Base-by-base conservation (phyloP, 2,329 filamentous ascomycete species). In the Claviceps lovelessii region DNA sequence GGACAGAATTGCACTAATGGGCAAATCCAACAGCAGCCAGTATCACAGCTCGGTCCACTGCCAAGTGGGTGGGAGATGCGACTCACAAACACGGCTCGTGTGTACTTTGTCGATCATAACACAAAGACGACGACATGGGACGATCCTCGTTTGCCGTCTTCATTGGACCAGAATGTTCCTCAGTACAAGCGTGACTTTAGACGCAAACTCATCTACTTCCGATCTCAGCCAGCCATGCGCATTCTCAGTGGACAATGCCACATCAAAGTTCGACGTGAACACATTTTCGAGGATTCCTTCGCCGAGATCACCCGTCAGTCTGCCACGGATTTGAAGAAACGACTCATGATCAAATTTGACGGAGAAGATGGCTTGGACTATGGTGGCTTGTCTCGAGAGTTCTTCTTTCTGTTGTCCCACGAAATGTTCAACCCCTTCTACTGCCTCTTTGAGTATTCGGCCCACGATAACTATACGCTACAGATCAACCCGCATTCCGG, bases 361-460 rank as follows among this genome's bases (percentile, higher is more conserved):
- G 93, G 93, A 51, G 93, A 98, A 73, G 93, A 98, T 65, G 93
- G 93, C 72, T 75, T 98, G 58, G 93, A 98, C 72, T 98, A 98
- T 66, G 93, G 93, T 70, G 93, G 93, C 78, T 79, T 98, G 55
- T 98, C 93, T 41, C 81, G 90, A 80, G 93, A 98, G 72, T 98
- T 98, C 77, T 98, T 98, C 78, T 98, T 98, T 83, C 77, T 98
- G 45, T 81, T 98, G 54, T 97, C 91, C 17, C 93, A 98, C 73
- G 93, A 98, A 76, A 98, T 98, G 93, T 98, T 98, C 76, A 98
- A 98, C 71, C 93, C 93, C 37, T 98, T 98, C 74, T 98, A 98
- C 76, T 98, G 93, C 70, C 78, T 98, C 54, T 98, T 98, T 76
- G 93, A 98, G 73, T 98, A 98, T 72, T 97, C 93, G 31, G 93